These are phyloP conservation scores for Phalaenopsis equestris DNA, from an alignment of 106 monocot species.

Conservation along the genomic window DNA sequence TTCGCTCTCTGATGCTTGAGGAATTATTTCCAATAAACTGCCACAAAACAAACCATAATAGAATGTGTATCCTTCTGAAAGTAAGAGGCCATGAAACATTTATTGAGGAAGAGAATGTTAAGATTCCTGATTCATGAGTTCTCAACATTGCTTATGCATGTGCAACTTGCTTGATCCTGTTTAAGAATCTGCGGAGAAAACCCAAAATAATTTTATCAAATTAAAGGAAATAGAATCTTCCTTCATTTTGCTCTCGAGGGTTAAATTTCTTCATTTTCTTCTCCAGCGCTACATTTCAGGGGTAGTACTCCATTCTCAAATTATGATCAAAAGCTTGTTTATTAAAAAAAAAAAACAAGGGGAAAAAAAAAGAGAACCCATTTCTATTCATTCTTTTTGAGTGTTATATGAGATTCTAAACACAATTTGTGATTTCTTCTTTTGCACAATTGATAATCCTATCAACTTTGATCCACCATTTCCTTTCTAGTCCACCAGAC, in stretches of 20 bases:
- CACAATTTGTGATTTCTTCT: too few species aligned
- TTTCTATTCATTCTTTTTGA: background rate
- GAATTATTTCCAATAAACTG: background rate
- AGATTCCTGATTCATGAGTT: background rate
- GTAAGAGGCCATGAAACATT: background rate
- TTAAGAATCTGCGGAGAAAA: slow-evolving; percentile 6
- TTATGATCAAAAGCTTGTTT: too few species aligned
- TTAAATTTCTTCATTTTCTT: too few species aligned
- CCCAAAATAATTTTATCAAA: background rate
- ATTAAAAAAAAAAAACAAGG: too few species aligned
- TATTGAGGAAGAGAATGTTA: background rate
- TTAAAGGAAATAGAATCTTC: background rate
- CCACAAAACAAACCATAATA: background rate
- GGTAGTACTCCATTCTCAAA: too few species aligned
- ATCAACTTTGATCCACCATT: too few species aligned
- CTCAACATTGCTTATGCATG: slow-evolving; percentile 4
- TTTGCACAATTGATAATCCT: too few species aligned
- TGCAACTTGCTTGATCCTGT: slow-evolving; percentile 7
- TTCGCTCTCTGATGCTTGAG: background rate
- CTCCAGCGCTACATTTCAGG: too few species aligned
- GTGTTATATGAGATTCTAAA: background rate
- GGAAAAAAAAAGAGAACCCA: too few species aligned
- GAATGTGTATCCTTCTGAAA: background rate
- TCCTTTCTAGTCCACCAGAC: too few species aligned
- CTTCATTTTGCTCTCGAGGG: background rate